phyloP scores from a whole-genome alignment of 768 basidiomycete species.

The Steccherinum ochraceum region DNA sequence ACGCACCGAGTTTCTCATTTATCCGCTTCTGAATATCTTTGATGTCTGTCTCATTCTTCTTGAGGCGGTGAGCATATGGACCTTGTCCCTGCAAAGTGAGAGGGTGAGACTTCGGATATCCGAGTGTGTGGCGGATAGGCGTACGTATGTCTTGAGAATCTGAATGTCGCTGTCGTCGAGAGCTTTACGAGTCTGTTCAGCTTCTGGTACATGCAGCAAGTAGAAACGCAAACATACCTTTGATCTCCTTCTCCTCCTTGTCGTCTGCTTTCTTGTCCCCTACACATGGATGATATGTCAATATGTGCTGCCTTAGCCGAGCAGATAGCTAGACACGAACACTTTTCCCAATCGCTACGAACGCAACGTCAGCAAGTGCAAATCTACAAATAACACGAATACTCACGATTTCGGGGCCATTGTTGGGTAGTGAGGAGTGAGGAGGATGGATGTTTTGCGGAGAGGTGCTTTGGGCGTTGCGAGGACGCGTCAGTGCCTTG shows the following conservation, averaged over 20 bases:
- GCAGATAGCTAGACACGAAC: constrained; percentile 38
- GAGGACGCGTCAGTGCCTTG: constrained; percentile 26
- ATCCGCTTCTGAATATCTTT: constrained; percentile 96
- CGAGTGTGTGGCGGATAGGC: constrained; percentile 19
- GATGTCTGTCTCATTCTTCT: constrained; percentile 86
- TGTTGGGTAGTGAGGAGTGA: constrained; percentile 14
- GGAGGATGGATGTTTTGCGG: too few species aligned
- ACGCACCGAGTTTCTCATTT: constrained; percentile 91
- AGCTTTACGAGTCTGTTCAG: constrained; percentile 39
- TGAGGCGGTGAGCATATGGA: constrained; percentile 85
- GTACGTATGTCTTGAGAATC: constrained; percentile 95
- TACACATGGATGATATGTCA: constrained; percentile 24
- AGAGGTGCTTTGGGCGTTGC: constrained; percentile 7
- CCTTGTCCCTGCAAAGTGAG: constrained; percentile 78
- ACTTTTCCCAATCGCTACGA: constrained; percentile 96
- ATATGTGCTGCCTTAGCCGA: background rate
- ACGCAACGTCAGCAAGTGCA: constrained; percentile 8
- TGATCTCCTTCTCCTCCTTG: constrained; percentile 91
- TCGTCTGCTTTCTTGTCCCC: constrained; percentile 83
- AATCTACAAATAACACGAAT: background rate
- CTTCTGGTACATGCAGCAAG: constrained; percentile 13
- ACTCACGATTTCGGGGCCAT: constrained; percentile 97
- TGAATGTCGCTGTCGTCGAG: constrained; percentile 98
- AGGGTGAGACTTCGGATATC: constrained; percentile 1
- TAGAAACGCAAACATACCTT: constrained; percentile 13